Base-by-base conservation (phyloP, 805 yeast species). In the Candida nonsorbophila region DNA sequence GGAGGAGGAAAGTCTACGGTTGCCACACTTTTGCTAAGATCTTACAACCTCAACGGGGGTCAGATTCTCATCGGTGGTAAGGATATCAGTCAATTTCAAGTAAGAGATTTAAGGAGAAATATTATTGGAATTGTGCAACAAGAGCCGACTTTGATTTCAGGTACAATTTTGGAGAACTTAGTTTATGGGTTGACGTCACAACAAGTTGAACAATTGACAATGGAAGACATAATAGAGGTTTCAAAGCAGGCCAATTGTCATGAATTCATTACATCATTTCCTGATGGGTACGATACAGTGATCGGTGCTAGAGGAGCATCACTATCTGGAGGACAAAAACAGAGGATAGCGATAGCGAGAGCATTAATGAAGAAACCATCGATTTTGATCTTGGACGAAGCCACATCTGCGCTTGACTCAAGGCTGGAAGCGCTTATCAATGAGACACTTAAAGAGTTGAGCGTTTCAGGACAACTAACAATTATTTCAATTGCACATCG, bases 291-390 rank as follows among this genome's bases (percentile, higher is more conserved):
- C 43, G 74, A 76, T 30, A 75, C 82, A 0, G 51, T 61, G 13
- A 67, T 72, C 30, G 81, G 81, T 1, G 52, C 72, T 6, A 58
- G 76, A 26, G 82, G 82, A 0, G 67, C 77, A 1, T 55, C 74
- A 16, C 50, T 81, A 14, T 76, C 84, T 4, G 88, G 87, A 21
- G 88, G 88, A 8, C 88, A 81, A 51, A 79, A 80, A 49, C 88
- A 81, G 56, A 68, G 86, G 42, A 62, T 81, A 23, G 87, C 87
- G 6, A 77, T 81, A 53, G 88, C 88, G 0, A 60, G 88, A 38
- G 84, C 85, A 2, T 58, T 81, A 36, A 73, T 80, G 33, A 77
- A 82, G 36, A 67, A 73, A 34, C 88, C 88, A 6, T 62, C 71
- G 25, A 64, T 81, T 13, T 55, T 80, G 40, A 67, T 80, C 4